phyloP scores from a whole-genome alignment of 2,329 filamentous ascomycete species.

The Trichoderma pleuroti region DNA sequence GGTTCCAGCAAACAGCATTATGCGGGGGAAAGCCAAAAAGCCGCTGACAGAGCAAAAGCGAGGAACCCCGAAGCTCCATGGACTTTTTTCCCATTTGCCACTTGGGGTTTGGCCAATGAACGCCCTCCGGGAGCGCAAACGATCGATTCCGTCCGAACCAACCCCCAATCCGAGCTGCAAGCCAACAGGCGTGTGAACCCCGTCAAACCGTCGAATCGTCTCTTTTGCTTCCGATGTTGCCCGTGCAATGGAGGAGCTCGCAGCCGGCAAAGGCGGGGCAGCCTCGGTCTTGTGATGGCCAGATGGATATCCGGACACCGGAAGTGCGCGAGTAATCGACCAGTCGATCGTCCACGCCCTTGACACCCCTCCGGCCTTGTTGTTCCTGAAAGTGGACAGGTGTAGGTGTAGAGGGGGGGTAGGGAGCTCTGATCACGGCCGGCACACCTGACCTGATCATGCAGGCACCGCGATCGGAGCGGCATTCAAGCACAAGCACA shows the following conservation, averaged over 20 bases:
- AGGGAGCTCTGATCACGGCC: background rate
- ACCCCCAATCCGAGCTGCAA: background rate
- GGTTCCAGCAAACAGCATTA: background rate
- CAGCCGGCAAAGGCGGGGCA: conserved; percentile 3
- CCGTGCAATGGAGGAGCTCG: background rate
- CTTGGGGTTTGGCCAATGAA: background rate
- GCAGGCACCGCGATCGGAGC: conserved; percentile 17
- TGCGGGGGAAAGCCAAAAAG: conserved; percentile 7
- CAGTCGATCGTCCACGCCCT: conserved; percentile 6
- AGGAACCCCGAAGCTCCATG: conserved; percentile 10
- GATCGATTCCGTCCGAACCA: conserved; percentile 4
- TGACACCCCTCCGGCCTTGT: background rate
- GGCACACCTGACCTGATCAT: conserved; percentile 15
- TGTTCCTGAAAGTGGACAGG: conserved; percentile 5
- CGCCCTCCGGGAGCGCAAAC: background rate
- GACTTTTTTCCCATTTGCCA: conserved; percentile 7
- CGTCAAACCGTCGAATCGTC: background rate
- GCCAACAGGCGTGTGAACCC: background rate
- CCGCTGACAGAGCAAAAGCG: conserved; percentile 11
- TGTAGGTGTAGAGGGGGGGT: background rate
- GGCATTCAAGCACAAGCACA: background rate
- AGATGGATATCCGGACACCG: background rate
- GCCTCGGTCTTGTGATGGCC: conserved; percentile 12
- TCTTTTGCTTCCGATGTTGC: conserved; percentile 2
- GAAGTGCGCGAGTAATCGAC: background rate